Base-by-base conservation (phyloP, 2,329 filamentous ascomycete species). In the Ophiostoma himal-ulmi region DNA sequence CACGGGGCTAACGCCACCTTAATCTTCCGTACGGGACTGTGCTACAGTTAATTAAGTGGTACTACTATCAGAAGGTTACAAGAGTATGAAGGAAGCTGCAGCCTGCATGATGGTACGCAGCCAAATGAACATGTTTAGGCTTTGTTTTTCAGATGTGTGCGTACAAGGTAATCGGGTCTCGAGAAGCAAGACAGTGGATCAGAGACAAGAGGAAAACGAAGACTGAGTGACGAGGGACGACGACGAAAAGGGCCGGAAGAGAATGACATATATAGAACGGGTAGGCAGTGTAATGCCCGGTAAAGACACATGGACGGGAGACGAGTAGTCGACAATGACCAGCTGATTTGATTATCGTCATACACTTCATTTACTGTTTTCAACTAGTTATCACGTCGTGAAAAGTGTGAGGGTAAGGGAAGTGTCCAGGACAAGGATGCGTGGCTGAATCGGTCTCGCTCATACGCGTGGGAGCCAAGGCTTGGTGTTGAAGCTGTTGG, bases 1-100 rank as follows among this genome's bases (percentile, higher is more conserved):
- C 70, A 69, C 68, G 67, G 41, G 48, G 69, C 69, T 69, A 69
- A 72, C 71, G 71, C 71, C 71, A 72, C 71, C 69, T 72, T 72
- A 69, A 72, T 72, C 69, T 72, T 70, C 71, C 71, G 71, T 72
- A 68, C 66, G 66, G 68, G 70, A 71, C 62, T 48, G 62, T 57
- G 22, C 57, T 5, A 60, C 36, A 34, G 4, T 14, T 20, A 41
- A 39, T 41, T 39, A 48, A 30, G 36, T 44, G 13, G 22, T 41
- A 39, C 6, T 17, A 48, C 34, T n/a, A 13, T 37, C 14, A 36
- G 37, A 5, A 36, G 26, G 54, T 26, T 36, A 41, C n/a, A 57
- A 36, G 52, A 39, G n/a, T 37, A 41, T 52, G 36, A 26, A 14
- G n/a, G 7, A 39, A 22, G 20, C 36, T 65, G 36, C 20, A 62